Base-by-base conservation (phyloP, 352 stramenopile species). In the Pythium phragmiticola region DNA sequence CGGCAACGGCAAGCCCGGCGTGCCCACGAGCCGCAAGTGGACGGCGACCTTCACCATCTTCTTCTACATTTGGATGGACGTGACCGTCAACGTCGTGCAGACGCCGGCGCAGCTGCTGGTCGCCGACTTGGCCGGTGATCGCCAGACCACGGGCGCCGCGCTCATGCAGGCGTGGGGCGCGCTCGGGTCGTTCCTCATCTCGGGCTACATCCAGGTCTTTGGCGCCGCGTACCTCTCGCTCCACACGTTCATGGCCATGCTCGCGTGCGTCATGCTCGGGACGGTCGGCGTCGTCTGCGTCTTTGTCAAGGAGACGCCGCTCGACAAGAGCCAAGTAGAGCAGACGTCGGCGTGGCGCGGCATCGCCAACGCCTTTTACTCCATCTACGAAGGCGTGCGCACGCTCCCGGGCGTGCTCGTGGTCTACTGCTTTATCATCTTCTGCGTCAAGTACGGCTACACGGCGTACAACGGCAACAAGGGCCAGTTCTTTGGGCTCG, bases 391-490 rank as follows among this genome's bases (percentile, higher is more conserved):
- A n/a, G 75, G 77, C 3, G 36, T 87, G 1, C 63, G 66, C 36
- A 62, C 65, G 12, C 69, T 87, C 19, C 68, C 75, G 9, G 17
- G 19, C 13, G 54, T 64, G 41, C 68, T 87, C 11, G 69, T 62
- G 6, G 37, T 76, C 13, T 87, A 77, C 51, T 60, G 57, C 11
- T 53, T 73, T n/a, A 73, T 87, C 57, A 66, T 83, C 55, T 76
- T 82, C 51, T 73, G 75, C 43, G 67, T 75, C 12, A 17, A 70
- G 33, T 87, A 87, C 49, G 74, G 78, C 6, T 87, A 74, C 66
- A 81, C 74, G 14, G 71, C 75, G 16, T 87, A 87, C 69, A 84
- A 82, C 55, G 74, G 74, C n/a, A 78, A 75, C 63, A 87, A 87
- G 61, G 75, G 77, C 1, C 73, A 84, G 66, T 87, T 84, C 63